phyloP scores from a whole-genome alignment of 345 rosid species.

The Anastatica hierochuntica region DNA sequence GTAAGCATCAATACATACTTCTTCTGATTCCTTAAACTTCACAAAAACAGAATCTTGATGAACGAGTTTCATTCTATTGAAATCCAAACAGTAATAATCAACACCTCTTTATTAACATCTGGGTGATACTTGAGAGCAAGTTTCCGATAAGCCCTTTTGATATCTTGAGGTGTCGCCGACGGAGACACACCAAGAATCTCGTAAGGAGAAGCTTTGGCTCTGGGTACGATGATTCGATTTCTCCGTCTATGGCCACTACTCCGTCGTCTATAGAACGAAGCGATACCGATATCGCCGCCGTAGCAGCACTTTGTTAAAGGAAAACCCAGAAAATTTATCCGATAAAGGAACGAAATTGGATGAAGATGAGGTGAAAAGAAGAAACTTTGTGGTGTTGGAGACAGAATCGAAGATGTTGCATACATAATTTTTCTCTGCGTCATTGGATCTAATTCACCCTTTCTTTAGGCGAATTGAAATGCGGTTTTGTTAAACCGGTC shows the following conservation, averaged over 20 bases:
- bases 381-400: slow-evolving; percentile 25
- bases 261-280: slow-evolving; percentile 17
- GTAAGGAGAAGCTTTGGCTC: slow-evolving; percentile 77
- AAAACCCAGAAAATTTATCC: slow-evolving; percentile 21
- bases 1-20: not conserved
- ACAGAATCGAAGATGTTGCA: slow-evolving; percentile 23
- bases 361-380: slow-evolving; percentile 27
- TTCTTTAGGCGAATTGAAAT: not conserved
- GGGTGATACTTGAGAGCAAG: slow-evolving; percentile 95
- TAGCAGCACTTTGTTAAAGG: slow-evolving; percentile 29
- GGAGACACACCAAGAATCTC: slow-evolving; percentile 75
- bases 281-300: slow-evolving; percentile 13
- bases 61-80: not conserved
- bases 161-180: slow-evolving; percentile 67
- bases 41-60: not conserved
- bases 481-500: not conserved
- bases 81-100: not conserved
- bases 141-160: slow-evolving; percentile 91
- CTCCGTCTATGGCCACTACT: slow-evolving; percentile 31
- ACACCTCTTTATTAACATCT: slow-evolving; percentile 94
- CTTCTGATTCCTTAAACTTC: not conserved
- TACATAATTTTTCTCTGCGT: slow-evolving; percentile 15
- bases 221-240: slow-evolving; percentile 19
- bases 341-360: slow-evolving; percentile 29
- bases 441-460: not conserved